Conservation (phyloP, 2,329 filamentous ascomycete species). For the Juglanconis juglandina region DNA sequence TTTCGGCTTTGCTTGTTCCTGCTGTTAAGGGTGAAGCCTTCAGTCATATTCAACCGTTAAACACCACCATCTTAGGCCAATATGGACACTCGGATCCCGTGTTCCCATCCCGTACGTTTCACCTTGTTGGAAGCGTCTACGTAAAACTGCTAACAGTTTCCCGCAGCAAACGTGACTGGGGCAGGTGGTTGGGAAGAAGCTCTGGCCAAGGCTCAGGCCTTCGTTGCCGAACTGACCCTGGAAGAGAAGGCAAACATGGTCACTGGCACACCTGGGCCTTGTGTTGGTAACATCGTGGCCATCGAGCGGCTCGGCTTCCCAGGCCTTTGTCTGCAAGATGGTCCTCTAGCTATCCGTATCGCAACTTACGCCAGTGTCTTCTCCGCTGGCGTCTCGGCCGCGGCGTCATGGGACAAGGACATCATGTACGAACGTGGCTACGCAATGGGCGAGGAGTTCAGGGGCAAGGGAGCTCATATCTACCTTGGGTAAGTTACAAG, state of each 20-base stretch:
- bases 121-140: slow-evolving; percentile 15
- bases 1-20: slow-evolving; percentile 13
- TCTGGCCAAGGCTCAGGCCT: slow-evolving; percentile 38
- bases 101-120: slow-evolving; percentile 34
- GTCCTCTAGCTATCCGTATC: slow-evolving; percentile 63
- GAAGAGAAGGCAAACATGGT: slow-evolving; percentile 50
- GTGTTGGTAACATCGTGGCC: slow-evolving; percentile 36
- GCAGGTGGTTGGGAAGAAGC: slow-evolving; percentile 33
- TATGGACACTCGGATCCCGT: slow-evolving; percentile 37
- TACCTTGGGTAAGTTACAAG: slow-evolving; percentile 52
- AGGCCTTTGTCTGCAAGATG: slow-evolving; percentile 66
- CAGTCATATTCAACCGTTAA: slow-evolving; percentile 36
- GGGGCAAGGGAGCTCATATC: slow-evolving; percentile 73
- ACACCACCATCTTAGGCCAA: slow-evolving; percentile 38
- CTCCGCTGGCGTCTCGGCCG: slow-evolving; percentile 66
- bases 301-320: slow-evolving; percentile 54
- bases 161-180: slow-evolving; percentile 34
- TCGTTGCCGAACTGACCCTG: slow-evolving; percentile 63
- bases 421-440: slow-evolving; percentile 52
- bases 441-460: slow-evolving; percentile 59
- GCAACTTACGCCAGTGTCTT: slow-evolving; percentile 67
- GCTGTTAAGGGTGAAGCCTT: slow-evolving; percentile 28
- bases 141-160: background rate
- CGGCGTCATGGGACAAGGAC: slow-evolving; percentile 66
- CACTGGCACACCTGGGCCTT: slow-evolving; percentile 20